A percentile compares a stretch with the other conserved stretches of the same genome.
These are phyloP conservation scores for Taiozyma onychis DNA, from an alignment of 1,139 yeast species.

Conservation along the genomic window DNA sequence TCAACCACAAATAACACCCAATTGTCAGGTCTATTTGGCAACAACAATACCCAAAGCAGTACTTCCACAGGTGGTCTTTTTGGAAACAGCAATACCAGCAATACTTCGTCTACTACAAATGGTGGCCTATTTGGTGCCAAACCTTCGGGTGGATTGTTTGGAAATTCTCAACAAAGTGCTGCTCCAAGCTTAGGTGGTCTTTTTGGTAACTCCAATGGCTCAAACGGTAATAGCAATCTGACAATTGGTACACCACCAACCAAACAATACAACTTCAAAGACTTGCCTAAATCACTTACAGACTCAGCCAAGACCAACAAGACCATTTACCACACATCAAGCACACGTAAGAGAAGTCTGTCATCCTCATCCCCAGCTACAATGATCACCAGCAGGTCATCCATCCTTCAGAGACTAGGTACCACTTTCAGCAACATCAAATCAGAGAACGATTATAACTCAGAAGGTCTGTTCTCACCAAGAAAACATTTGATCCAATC, in stretches of 20 bases:
- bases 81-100: slow-evolving; percentile 3
- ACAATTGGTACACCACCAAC: slow-evolving; percentile 14
- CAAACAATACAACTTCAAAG: slow-evolving; percentile 25
- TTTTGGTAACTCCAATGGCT: slow-evolving; percentile 13
- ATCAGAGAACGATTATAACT: slow-evolving; percentile 22
- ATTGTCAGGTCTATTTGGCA: slow-evolving; percentile 17
- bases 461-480: slow-evolving; percentile 33
- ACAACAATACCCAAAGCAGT: not conserved
- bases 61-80: slow-evolving; percentile 9
- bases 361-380: slow-evolving; percentile 15
- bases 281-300: slow-evolving; percentile 34
- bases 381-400: slow-evolving; percentile 19
- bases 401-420: slow-evolving; percentile 29
- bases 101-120: slow-evolving; percentile 1
- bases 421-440: slow-evolving; percentile 26
- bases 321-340: slow-evolving; percentile 8
- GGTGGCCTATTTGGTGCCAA: slow-evolving; percentile 19
- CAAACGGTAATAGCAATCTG: slow-evolving; percentile 2
- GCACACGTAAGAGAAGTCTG: slow-evolving; percentile 20
- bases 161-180: slow-evolving; percentile 5
- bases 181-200: slow-evolving; percentile 6
- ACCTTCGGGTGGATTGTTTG: slow-evolving; percentile 14
- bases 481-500: slow-evolving; percentile 19
- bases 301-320: slow-evolving; percentile 21
- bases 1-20: slow-evolving; percentile 4